Evolutionary conservation across 139 green algal genomes (phyloP).

Genomic region (Auxenochlorella pyrenoidosa): DNA sequence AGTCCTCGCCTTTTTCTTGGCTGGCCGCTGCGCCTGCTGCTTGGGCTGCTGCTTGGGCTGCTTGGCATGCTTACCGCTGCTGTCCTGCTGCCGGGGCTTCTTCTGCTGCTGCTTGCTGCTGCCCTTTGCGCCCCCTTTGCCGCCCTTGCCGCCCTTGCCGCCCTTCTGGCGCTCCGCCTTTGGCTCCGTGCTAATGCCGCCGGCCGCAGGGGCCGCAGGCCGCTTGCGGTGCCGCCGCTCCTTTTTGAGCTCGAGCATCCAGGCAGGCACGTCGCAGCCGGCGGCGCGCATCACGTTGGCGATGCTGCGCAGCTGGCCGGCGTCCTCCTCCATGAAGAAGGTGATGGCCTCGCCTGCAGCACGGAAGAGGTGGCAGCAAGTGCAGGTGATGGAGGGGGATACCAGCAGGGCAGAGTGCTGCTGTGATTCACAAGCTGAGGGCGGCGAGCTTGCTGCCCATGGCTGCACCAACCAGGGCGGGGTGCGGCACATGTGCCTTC

Average conservation of each 20-base stretch:
- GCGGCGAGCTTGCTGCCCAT: no score
- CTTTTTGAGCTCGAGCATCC: constrained; percentile 81
- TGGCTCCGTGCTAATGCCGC: constrained; percentile 34
- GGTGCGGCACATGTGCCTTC: no score
- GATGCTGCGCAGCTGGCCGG: constrained; percentile 69
- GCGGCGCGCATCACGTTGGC: constrained; percentile 74
- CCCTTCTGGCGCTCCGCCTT: neutral
- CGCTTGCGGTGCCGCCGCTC: constrained; percentile 39
- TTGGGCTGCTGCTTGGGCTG: neutral
- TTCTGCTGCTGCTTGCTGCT: neutral
- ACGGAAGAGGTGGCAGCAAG: neutral
- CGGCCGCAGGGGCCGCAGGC: neutral
- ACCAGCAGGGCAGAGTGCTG: neutral
- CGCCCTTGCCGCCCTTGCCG: neutral
- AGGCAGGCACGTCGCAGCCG: constrained; percentile 78
- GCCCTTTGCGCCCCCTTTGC: neutral
- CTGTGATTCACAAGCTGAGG: no score
- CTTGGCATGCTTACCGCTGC: neutral
- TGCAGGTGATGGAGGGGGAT: no score
- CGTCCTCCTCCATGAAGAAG: constrained; percentile 89
- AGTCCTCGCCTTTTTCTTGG: neutral
- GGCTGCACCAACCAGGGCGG: no score
- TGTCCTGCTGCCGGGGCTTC: neutral
- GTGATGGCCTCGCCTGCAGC: constrained; percentile 80
- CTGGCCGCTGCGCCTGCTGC: neutral